Conservation (phyloP, 2,329 filamentous ascomycete genomes). For the Cercospora beticola region DNA sequence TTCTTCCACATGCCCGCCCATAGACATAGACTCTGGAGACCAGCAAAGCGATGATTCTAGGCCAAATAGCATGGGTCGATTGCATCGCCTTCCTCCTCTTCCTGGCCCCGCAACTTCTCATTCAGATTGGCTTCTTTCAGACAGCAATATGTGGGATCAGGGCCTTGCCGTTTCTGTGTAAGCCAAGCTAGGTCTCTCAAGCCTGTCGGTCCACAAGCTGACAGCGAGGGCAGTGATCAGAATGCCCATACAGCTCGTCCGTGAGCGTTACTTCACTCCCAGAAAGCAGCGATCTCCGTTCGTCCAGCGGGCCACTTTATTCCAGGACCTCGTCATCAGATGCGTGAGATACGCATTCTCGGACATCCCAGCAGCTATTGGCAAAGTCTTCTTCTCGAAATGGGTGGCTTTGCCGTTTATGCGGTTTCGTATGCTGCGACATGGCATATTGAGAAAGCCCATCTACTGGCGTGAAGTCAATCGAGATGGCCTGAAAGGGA, state of each 20-base stretch:
- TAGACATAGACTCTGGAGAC: background rate
- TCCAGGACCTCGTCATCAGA: constrained; percentile 74
- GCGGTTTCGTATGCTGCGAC: constrained; percentile 70
- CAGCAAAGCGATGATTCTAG: constrained; percentile 62
- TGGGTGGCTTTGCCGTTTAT: constrained; percentile 71
- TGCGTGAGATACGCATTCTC: constrained; percentile 78
- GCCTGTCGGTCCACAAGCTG: background rate
- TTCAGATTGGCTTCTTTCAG: constrained; percentile 63
- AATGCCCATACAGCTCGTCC: constrained; percentile 60
- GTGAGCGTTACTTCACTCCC: constrained; percentile 56
- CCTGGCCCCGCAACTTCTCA: constrained; percentile 68
- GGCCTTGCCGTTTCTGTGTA: constrained; percentile 70
- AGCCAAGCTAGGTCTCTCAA: constrained; percentile 18
- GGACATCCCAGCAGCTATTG: constrained; percentile 65
- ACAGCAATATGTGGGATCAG: constrained; percentile 59
- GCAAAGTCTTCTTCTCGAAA: constrained; percentile 76
- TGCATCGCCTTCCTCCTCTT: constrained; percentile 71
- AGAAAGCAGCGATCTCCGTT: constrained; percentile 57
- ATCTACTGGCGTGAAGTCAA: constrained; percentile 64
- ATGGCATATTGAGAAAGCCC: constrained; percentile 64
- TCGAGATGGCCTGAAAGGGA: constrained; percentile 50
- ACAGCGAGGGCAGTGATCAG: constrained; percentile 49
- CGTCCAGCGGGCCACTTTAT: constrained; percentile 66
- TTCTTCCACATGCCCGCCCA: background rate
- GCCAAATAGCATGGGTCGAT: constrained; percentile 72